Base-by-base conservation (phyloP, 2,329 filamentous ascomycete genomes). In the Podosphaera leucotricha region DNA sequence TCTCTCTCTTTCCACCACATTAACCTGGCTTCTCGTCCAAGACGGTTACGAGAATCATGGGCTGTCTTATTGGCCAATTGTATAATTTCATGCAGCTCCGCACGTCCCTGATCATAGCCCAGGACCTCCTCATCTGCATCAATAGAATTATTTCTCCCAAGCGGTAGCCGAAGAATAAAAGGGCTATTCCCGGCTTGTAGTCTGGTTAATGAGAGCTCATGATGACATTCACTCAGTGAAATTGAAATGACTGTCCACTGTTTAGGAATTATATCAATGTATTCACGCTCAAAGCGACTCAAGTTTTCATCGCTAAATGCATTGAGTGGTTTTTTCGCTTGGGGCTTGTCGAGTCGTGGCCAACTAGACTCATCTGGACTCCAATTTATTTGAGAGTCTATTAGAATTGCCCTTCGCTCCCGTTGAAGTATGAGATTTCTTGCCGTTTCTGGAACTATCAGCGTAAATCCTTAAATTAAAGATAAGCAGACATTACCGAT, bases 1-100 rank as follows among this genome's bases (percentile, higher is more conserved):
- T 90, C 79, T 13, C 92, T 74, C 56, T 86, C 80, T 3, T 71
- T 72, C 86, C 90, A 98, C 90, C 90, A 98, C 40, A 77, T 76
- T 35, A 72, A 72, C 58, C 83, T 85, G 22, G 80, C 77, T 30
- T 77, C 78, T 57, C 80, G 83, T 40, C 72, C 70, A 7, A 69
- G 76, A 58, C 85, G 77, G 49, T 85, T 76, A 22, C 77, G 71
- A 2, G 71, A 66, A 41, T 68, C 70, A 56, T 93, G 85, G 46
- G 86, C 86, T 48, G 77, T 92, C 49, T 77, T 72, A 57, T 95
- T 93, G 38, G 85, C 84, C 6, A 75, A 65, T 47, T 72, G 64
- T 51, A 95, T 82, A 18, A 98, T 85, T 20, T 92, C 80, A 18
- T 76, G 64, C 49, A 98, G 71, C 58, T 94, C 85, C 6, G 71